Evolutionary conservation across 768 basidiomycete genomes (phyloP), one percentile per base, ranked within the genome.

Genomic region (Tubosaeta sp.): DNA sequence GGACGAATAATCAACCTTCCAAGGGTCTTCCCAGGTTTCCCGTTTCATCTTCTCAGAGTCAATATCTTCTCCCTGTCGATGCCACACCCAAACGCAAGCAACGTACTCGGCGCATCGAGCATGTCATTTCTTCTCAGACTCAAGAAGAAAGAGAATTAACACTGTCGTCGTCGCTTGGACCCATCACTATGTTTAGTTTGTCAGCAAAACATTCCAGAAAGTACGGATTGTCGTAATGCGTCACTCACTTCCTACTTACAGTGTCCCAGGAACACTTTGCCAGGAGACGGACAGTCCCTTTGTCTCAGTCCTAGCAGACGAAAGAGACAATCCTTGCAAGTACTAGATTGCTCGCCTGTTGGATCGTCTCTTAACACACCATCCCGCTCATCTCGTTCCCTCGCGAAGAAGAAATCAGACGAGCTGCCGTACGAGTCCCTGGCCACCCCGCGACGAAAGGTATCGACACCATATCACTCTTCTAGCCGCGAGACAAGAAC

Each of bases 81-180:
- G 61, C 63, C 16, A 69, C 67, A 12, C 67, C 67, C 10, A 70
- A 62, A 34, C 64, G 74, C 71, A 59, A 70, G 57, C 59, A 70
- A 67, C 29, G 62, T 67, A 6, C 63, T 62, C 49, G 60, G 14
- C 34, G 6, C 30, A 18, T 25, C 0, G 63, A 59, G 12, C 35
- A 44, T 11, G 57, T 73, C 7, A 39, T 58, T 25, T 68, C 66
- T 22, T 71, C 71, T 11, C 71, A 72, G 36, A 62, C 59, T 14
- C 70, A 63, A 43, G 60, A 62, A 29, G 70, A 73, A 54, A 49
- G 49, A 35, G 69, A 69, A 25, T 46, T 71, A 18, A 51, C 43
- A 5, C 9, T 61, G 41, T 36, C 43, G 27, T 44, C 35, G 4
- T 36, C 52, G 13, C 46, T 25, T n/a, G 46, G 50, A 27, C 30